These are phyloP conservation scores for Endotrypanum monterogeii DNA, from an alignment of 208 protist species.

Conservation along the genomic window DNA sequence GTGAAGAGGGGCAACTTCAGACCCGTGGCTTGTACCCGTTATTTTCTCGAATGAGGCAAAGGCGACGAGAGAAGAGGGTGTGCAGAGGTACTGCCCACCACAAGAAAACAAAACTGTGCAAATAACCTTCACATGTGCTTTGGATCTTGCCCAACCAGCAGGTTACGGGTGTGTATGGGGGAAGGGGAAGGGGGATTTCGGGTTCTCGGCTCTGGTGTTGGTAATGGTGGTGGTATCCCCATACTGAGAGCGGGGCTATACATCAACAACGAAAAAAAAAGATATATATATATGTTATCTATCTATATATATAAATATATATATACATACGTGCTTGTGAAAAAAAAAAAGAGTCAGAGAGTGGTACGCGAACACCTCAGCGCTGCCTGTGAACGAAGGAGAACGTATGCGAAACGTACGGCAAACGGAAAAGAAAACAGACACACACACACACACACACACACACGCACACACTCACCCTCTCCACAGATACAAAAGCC, in stretches of 20 bases:
- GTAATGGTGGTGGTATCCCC: neutral
- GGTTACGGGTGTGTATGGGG: neutral
- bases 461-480: neutral
- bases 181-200: neutral
- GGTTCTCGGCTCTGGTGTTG: neutral
- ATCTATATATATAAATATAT: too few relatives aligned
- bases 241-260: neutral
- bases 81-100: too few relatives aligned
- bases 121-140: neutral
- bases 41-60: neutral
- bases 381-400: too few relatives aligned
- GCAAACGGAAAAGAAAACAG: neutral
- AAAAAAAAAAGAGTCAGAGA: neutral
- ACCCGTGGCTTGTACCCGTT: neutral
- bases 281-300: too few relatives aligned
- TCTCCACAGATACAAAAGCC: slow-evolving; percentile 10
- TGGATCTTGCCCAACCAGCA: neutral
- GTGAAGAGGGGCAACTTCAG: too few relatives aligned
- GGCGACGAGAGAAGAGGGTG: too few relatives aligned
- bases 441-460: neutral
- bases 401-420: too few relatives aligned
- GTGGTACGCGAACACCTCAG: neutral
- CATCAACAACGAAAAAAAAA: neutral
- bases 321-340: neutral
- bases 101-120: neutral